phyloP scores from a whole-genome alignment of 805 yeast genomes.

The Isabelozyma heimii region DNA sequence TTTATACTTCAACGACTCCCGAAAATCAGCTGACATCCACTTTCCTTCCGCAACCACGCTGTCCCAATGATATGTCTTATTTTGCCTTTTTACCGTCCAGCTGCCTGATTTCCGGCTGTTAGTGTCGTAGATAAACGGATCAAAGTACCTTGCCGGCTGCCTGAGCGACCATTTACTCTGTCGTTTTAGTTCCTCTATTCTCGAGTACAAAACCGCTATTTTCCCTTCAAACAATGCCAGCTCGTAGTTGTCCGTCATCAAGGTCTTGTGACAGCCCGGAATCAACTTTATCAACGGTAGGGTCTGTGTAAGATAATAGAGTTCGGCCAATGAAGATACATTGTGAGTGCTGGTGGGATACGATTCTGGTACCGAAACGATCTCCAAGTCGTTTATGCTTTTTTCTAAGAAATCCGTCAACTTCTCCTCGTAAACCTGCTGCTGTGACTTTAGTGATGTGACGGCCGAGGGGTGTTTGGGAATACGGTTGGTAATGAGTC shows the following conservation, averaged over 20 bases:
- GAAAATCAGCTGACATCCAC: slow-evolving; percentile 80
- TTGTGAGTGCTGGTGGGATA: slow-evolving; percentile 39
- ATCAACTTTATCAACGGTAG: slow-evolving; percentile 78
- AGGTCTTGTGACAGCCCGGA: slow-evolving; percentile 81
- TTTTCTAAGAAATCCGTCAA: slow-evolving; percentile 19
- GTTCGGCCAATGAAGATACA: slow-evolving; percentile 70
- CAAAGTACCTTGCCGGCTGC: slow-evolving; percentile 71
- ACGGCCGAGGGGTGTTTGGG: slow-evolving; percentile 7
- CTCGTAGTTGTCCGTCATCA: slow-evolving; percentile 83
- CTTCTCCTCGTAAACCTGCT: slow-evolving; percentile 17
- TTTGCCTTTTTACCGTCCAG: slow-evolving; percentile 9
- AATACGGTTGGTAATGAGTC: background rate
- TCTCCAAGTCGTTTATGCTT: slow-evolving; percentile 29
- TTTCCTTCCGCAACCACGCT: slow-evolving; percentile 69
- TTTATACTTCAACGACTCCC: slow-evolving; percentile 67
- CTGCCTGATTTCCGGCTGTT: slow-evolving; percentile 7
- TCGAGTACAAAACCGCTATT: slow-evolving; percentile 80
- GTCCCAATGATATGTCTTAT: slow-evolving; percentile 66
- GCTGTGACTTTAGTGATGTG: slow-evolving; percentile 16
- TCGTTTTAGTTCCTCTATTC: slow-evolving; percentile 89
- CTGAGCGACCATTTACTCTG: slow-evolving; percentile 88
- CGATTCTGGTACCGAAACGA: slow-evolving; percentile 40
- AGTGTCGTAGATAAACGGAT: slow-evolving; percentile 49
- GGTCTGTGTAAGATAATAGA: slow-evolving; percentile 84
- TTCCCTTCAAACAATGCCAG: slow-evolving; percentile 86